These are phyloP conservation scores for Trichoderma orchidacearum DNA, from an alignment of 495 filamentous ascomycete genomes.

Conservation along the genomic window DNA sequence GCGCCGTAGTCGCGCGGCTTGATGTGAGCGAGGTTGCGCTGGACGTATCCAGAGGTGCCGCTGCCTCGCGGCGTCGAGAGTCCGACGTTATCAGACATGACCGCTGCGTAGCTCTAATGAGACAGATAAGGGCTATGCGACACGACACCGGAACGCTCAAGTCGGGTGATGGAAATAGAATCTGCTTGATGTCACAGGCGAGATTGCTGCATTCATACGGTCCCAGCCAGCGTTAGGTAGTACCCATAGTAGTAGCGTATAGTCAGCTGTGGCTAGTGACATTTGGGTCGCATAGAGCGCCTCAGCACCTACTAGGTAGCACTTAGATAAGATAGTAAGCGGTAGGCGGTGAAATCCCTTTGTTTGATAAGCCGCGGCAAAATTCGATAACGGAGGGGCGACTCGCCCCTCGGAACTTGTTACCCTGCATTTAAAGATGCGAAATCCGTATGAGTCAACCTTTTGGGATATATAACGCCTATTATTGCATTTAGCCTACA, in stretches of 20 bases:
- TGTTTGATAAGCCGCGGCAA: neutral
- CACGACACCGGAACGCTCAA: no score
- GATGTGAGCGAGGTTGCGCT: constrained; percentile 83
- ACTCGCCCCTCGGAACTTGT: neutral
- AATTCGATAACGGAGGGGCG: neutral
- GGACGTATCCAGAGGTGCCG: constrained; percentile 94
- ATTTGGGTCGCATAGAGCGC: no score
- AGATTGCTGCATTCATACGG: neutral
- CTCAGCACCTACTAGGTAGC: no score
- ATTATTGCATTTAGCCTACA: neutral
- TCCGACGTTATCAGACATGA: constrained; percentile 96
- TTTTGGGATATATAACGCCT: neutral
- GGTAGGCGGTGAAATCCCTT: neutral
- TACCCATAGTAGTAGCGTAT: no score
- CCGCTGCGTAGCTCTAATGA: constrained; percentile 1
- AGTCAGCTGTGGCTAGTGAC: neutral
- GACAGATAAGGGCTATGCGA: no score
- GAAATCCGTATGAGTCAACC: neutral
- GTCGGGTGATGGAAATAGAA: no score
- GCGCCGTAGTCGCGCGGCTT: constrained; percentile 54
- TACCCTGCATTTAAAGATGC: neutral
- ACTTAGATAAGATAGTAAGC: neutral
- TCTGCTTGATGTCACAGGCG: constrained; percentile 3
- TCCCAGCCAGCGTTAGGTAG: no score
- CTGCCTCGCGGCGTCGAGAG: constrained; percentile 88